Evolutionary conservation across 257 asterid genomes (phyloP), one percentile per base, ranked within the genome.

Genomic region (Jacaranda mimosifolia): DNA sequence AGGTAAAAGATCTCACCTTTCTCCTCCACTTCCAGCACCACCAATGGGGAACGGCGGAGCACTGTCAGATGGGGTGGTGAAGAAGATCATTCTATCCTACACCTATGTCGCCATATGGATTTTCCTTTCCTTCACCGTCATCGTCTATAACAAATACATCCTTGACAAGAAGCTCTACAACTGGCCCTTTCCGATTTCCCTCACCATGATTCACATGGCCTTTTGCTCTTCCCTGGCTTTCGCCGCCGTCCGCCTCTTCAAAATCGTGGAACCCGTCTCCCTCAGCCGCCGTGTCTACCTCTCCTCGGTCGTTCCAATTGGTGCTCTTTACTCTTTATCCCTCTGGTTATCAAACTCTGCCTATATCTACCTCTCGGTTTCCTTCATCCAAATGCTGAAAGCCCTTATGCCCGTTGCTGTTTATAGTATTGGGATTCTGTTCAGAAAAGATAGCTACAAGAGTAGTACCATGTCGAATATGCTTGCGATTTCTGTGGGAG

Each of bases 321-420:
- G 97, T 40, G 91, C 87, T 17, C 88, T 91, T 42, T 91, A 91
- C 81, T 81, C 97, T 1, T 73, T 89, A 13, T 89, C 95, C 3
- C 86, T 91, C 51, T 91, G 93, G 93, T 87, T 89, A 1, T 89
- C 95, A 8, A 91, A 91, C 77, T 91, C 97, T 6, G 97, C 95
- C 65, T 91, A 91, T 73, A 89, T 91, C 76, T 91, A 86, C 69
- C 85, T 91, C 46, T 91, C 95, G 1, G 95, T 91, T 4, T 89
- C 95, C 59, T 91, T 91, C 77, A 89, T 91, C 70, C 97, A 91
- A 72, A 91, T 91, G 95, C 82, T 91, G 3, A 91, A 91, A 69
- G 95, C 97, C 18, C 82, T 88, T 0, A 91, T 91, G 95, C 97
- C 95, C 3, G 94, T 89, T 57, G 96, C 94, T 9, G 96, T 91